Evolutionary conservation across 306 rosid species (phyloP).

Genomic region (Medicago truncatula): DNA sequence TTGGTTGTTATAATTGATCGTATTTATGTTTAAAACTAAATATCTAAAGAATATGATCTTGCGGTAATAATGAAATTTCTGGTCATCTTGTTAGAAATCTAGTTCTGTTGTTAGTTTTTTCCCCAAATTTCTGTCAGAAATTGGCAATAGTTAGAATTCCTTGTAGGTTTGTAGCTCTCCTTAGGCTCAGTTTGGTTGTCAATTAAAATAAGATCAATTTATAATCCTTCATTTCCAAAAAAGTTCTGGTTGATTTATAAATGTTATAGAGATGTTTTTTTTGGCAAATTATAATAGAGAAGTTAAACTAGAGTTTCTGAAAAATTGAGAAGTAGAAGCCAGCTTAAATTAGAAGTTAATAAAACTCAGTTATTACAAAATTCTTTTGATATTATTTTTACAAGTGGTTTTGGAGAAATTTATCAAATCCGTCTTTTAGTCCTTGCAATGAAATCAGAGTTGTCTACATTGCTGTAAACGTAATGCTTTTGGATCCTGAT

Average conservation of each 20-base stretch:
- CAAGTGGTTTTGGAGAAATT: slow-evolving; percentile 11
- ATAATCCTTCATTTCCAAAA: not conserved
- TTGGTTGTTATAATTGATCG: not conserved
- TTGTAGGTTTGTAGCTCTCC: not conserved
- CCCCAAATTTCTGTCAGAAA: not conserved
- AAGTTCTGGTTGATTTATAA: not conserved
- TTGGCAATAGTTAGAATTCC: not conserved
- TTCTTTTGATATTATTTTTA: not conserved
- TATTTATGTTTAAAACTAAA: slow-evolving; percentile 1
- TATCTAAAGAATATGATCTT: not conserved
- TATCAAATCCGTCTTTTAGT: not conserved
- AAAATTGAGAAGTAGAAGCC: not conserved
- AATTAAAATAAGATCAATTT: slow-evolving; percentile 1
- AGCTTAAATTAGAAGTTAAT: not conserved
- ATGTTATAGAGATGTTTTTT: not conserved
- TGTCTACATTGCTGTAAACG: slow-evolving; percentile 9
- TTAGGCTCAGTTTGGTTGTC: not conserved
- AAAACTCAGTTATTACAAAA: not conserved
- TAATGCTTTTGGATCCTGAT: slow-evolving; percentile 23
- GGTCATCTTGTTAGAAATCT: not conserved
- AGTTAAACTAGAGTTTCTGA: not conserved
- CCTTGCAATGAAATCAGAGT: not conserved
- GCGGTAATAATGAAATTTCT: slow-evolving; percentile 10
- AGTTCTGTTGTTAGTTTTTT: not conserved
- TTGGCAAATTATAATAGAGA: not conserved